Percentiles rank a stretch among this genome's conserved stretches.
Conservation (phyloP, 345 rosid genomes). For the Dimocarpus longan region DNA sequence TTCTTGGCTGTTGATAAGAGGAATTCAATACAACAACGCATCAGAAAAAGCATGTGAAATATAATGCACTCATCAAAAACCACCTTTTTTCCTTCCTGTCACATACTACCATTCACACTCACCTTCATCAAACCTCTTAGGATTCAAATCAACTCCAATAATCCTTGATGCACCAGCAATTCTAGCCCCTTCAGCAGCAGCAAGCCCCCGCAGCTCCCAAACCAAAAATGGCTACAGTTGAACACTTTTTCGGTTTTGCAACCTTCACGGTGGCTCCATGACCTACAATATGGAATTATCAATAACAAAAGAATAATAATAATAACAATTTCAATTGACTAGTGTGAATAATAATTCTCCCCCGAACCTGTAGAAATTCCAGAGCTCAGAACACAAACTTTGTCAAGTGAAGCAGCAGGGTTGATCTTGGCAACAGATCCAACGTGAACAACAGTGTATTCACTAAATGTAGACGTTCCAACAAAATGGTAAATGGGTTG, state of each 20-base stretch:
- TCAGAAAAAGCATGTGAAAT: background rate
- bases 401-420: slow-evolving; percentile 49
- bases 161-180: slow-evolving; percentile 39
- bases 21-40: background rate
- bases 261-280: slow-evolving; percentile 48
- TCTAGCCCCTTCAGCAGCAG: slow-evolving; percentile 50
- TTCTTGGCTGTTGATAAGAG: slow-evolving; percentile 33
- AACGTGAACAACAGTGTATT: slow-evolving; percentile 43
- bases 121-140: slow-evolving; percentile 38
- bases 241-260: slow-evolving; percentile 39
- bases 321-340: no score
- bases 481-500: slow-evolving; percentile 41
- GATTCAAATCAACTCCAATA: slow-evolving; percentile 45
- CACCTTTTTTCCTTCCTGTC: background rate
- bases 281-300: slow-evolving; percentile 18
- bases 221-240: slow-evolving; percentile 44
- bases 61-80: background rate
- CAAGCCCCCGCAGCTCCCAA: slow-evolving; percentile 47
- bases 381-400: slow-evolving; percentile 51
- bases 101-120: background rate
- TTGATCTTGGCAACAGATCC: slow-evolving; percentile 53
- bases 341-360: background rate
- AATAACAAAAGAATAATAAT: background rate
- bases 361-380: slow-evolving; percentile 48
- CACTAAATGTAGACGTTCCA: slow-evolving; percentile 48